Percentiles rank a stretch among this genome's conserved stretches.
These are phyloP conservation scores for Globisporangium cederbergense DNA, from an alignment of 352 stramenopile species.

Conservation along the genomic window DNA sequence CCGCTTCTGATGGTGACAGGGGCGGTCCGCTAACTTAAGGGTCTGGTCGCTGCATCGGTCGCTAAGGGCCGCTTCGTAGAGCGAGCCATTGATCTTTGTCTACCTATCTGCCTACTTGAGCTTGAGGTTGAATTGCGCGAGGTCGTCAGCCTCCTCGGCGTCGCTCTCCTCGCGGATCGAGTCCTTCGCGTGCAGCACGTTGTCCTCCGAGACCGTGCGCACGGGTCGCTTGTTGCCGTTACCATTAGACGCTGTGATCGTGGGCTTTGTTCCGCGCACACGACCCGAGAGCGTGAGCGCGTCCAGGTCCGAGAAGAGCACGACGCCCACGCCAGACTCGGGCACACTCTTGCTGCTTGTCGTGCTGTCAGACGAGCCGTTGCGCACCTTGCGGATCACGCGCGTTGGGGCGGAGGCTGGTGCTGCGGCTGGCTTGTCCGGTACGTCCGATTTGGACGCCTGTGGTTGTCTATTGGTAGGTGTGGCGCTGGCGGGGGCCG, in stretches of 20 bases:
- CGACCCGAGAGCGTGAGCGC: constrained; percentile 55
- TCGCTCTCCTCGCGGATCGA: constrained; percentile 25
- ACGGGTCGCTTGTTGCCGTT: constrained; percentile 28
- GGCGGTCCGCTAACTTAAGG: too few species aligned
- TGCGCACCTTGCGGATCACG: constrained; percentile 30
- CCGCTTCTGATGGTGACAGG: not conserved
- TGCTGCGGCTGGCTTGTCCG: constrained; percentile 11
- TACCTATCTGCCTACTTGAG: constrained; percentile 21
- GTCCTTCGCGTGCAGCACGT: constrained; percentile 26
- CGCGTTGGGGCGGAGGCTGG: not conserved
- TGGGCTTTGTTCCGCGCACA: constrained; percentile 29
- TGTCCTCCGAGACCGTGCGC: constrained; percentile 57
- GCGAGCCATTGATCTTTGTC: not conserved
- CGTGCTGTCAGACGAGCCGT: constrained; percentile 40
- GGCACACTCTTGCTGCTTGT: constrained; percentile 30
- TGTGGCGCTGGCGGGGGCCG: not conserved
- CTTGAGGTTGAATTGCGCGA: constrained; percentile 77
- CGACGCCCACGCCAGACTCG: constrained; percentile 27
- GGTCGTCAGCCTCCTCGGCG: constrained; percentile 40
- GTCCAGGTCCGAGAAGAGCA: constrained; percentile 67
- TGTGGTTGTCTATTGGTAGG: not conserved
- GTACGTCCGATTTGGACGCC: not conserved
- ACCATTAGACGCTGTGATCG: not conserved
- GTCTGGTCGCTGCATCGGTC: too few species aligned
- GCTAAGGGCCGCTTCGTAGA: too few species aligned